phyloP scores from a whole-genome alignment of 208 protist species.

The Leishmania gerbilli region DNA sequence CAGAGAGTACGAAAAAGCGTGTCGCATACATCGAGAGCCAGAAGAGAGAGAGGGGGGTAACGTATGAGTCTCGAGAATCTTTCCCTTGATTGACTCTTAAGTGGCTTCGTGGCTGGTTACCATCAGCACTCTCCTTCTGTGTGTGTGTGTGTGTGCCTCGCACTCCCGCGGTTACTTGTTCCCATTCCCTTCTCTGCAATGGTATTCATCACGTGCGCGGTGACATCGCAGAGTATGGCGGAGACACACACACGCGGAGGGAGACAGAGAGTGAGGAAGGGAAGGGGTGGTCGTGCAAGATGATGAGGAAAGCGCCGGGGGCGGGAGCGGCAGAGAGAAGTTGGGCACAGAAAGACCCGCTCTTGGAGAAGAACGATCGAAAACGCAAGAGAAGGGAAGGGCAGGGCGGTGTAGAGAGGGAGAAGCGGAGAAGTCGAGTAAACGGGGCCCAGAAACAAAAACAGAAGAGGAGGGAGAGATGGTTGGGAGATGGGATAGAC shows the following conservation, averaged over 20 bases:
- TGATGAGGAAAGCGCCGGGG: neutral
- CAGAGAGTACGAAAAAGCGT: neutral
- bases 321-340: neutral
- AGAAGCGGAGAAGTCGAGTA: conserved; percentile 7
- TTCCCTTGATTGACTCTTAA: neutral
- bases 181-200: neutral
- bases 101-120: neutral
- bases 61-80: neutral
- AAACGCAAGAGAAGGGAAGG: neutral
- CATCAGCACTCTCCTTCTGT: neutral
- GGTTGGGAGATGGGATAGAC: neutral
- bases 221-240: neutral
- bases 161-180: neutral
- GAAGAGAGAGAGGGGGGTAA: neutral
- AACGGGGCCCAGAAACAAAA: neutral
- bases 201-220: neutral
- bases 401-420: neutral
- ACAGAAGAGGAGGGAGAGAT: conserved; percentile 13
- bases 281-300: neutral
- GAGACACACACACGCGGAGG: neutral
- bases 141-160: neutral
- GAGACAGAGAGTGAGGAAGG: neutral
- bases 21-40: neutral
- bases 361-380: conserved; percentile 5
- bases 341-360: conserved; percentile 3